Conservation (phyloP, 2,329 filamentous ascomycete species). For the Drechslerella coelobrocha region DNA sequence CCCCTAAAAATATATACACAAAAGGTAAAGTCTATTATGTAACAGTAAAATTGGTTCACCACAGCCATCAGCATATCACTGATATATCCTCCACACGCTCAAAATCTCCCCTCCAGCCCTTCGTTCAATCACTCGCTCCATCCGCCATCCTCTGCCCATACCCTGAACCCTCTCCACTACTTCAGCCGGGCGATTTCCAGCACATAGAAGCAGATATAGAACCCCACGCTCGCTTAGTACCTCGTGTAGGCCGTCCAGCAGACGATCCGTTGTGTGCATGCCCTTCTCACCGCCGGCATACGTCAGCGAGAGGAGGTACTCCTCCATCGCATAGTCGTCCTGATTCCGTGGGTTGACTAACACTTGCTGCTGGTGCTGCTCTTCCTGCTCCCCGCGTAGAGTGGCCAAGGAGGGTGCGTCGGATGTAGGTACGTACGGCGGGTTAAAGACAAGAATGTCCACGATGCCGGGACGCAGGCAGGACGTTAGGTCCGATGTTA, state of each 20-base stretch:
- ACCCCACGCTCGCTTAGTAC: constrained; percentile 73
- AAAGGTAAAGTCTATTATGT: too few species aligned
- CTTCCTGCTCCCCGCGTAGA: constrained; percentile 10
- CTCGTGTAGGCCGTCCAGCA: constrained; percentile 73
- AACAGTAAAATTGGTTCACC: too few species aligned
- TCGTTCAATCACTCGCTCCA: constrained; percentile 77
- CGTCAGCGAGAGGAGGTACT: constrained; percentile 79
- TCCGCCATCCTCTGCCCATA: constrained; percentile 72
- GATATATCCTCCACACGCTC: constrained; percentile 86
- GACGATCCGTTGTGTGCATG: constrained; percentile 87
- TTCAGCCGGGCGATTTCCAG: constrained; percentile 81
- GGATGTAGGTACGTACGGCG: constrained; percentile 90
- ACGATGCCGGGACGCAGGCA: constrained; percentile 68
- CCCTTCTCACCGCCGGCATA: constrained; percentile 89
- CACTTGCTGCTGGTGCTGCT: constrained; percentile 48
- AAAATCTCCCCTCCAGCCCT: constrained; percentile 94
- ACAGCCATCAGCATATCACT: too few species aligned
- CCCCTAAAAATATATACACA: too few species aligned
- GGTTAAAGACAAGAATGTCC: constrained; percentile 93
- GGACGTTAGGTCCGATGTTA: constrained; percentile 73
- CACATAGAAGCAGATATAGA: constrained; percentile 87
- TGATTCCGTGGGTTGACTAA: constrained; percentile 54
- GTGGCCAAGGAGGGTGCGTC: constrained; percentile 67
- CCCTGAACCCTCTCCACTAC: constrained; percentile 69
- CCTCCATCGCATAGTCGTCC: constrained; percentile 75